Conservation (phyloP, 2,329 filamentous ascomycete species). For the Neophaeococcomyces mojaviensis region DNA sequence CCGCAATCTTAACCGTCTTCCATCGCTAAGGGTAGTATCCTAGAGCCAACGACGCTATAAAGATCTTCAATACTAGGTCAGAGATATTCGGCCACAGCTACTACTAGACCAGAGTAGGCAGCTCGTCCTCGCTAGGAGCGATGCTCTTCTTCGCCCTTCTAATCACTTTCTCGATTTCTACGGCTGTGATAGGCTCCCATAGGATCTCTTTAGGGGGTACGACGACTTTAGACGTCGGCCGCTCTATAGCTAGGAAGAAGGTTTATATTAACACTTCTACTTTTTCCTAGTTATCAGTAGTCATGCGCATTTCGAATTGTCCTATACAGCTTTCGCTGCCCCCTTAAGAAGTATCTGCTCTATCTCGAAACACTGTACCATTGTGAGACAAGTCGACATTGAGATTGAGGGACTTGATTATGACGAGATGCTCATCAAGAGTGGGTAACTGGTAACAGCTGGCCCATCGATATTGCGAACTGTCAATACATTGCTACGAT, state of each 20-base stretch:
- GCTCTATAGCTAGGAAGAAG: constrained; percentile 19
- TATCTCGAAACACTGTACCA: too few species aligned
- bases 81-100: constrained; percentile 9
- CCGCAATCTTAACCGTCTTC: constrained; percentile 12
- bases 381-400: too few species aligned
- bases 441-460: too few species aligned
- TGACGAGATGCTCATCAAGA: too few species aligned
- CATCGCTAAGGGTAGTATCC: constrained; percentile 20
- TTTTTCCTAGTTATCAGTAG: constrained; percentile 20
- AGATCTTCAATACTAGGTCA: constrained; percentile 10
- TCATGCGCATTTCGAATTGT: too few species aligned
- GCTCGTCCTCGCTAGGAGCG: constrained; percentile 15
- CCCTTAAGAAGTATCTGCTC: too few species aligned
- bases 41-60: constrained; percentile 15
- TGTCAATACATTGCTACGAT: too few species aligned
- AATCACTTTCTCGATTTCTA: constrained; percentile 15
- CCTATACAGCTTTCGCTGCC: too few species aligned
- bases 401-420: too few species aligned
- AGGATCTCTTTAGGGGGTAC: constrained; percentile 8
- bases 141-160: constrained; percentile 16
- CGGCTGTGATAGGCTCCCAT: constrained; percentile 18
- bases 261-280: constrained; percentile 14
- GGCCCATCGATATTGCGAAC: too few species aligned
- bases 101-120: constrained; percentile 21
- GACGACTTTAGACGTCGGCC: constrained; percentile 5